phyloP scores from a whole-genome alignment of 148 eudicot species.

The Camellia japonica region DNA sequence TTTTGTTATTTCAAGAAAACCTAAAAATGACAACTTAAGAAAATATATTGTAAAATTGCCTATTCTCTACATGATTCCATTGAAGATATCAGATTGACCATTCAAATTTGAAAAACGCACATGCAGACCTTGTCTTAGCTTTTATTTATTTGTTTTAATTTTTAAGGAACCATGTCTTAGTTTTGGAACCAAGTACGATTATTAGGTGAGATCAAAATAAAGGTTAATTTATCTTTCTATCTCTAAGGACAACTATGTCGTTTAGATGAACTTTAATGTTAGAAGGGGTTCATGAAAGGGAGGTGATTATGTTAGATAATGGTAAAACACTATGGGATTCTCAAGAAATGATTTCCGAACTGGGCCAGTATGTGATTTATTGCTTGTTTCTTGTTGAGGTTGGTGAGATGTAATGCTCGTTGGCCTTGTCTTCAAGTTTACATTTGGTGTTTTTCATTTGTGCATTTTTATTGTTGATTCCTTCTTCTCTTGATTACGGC shows the following conservation, averaged over 20 bases:
- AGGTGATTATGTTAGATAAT: not conserved
- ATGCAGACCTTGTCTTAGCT: too few relatives aligned
- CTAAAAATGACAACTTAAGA: not conserved
- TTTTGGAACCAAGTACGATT: not conserved
- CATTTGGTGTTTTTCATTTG: too few relatives aligned
- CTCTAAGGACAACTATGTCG: not conserved
- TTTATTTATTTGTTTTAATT: too few relatives aligned
- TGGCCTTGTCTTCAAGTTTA: not conserved
- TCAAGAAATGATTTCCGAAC: not conserved
- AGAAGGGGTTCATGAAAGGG: not conserved
- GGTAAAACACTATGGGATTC: not conserved
- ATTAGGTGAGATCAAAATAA: not conserved
- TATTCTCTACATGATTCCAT: not conserved
- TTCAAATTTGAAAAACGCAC: not conserved
- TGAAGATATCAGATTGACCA: not conserved
- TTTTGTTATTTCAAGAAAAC: not conserved
- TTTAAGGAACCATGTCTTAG: not conserved
- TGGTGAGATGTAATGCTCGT: not conserved
- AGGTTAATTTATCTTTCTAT: not conserved
- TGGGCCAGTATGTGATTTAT: not conserved
- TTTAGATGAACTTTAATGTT: not conserved
- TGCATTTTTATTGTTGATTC: not conserved
- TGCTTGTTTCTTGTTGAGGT: not conserved
- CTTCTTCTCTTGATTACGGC: not conserved
- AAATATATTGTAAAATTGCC: not conserved